Evolutionary conservation across 2,329 filamentous ascomycete genomes (phyloP).

Genomic region (Xylaria sp.): DNA sequence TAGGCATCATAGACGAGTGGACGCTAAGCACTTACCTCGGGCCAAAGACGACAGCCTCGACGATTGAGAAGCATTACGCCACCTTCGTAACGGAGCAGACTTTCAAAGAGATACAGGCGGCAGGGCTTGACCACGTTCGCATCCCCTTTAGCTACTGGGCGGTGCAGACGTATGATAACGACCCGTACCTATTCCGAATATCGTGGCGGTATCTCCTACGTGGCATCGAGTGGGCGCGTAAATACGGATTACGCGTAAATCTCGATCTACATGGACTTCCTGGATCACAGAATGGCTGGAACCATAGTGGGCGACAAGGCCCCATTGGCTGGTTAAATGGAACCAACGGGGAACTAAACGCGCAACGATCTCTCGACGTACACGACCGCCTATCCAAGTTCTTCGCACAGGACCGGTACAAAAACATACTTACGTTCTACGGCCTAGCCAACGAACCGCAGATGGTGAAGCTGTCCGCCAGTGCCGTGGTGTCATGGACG

Average conservation of each 20-base stretch:
- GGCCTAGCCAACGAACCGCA: constrained; percentile 94
- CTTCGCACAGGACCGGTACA: constrained; percentile 93
- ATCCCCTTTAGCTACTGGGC: constrained; percentile 98
- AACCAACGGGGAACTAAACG: constrained; percentile 82
- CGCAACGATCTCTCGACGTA: constrained; percentile 83
- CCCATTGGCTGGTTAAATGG: constrained; percentile 89
- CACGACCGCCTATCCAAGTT: constrained; percentile 90
- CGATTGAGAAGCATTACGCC: constrained; percentile 91
- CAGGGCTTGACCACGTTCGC: constrained; percentile 95
- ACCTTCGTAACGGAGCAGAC: constrained; percentile 86
- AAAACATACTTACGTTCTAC: constrained; percentile 91
- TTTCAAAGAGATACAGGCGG: constrained; percentile 84
- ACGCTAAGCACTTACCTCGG: constrained; percentile 80
- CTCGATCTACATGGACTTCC: constrained; percentile 93
- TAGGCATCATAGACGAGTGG: constrained; percentile 87
- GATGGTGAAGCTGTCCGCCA: constrained; percentile 77
- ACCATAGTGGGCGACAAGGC: constrained; percentile 89
- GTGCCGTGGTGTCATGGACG: constrained; percentile 83
- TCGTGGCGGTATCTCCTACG: constrained; percentile 95
- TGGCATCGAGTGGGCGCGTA: constrained; percentile 91
- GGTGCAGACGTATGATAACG: constrained; percentile 82
- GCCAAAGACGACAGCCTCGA: constrained; percentile 67
- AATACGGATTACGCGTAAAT: constrained; percentile 91
- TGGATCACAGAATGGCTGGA: constrained; percentile 97
- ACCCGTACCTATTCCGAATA: constrained; percentile 87